Base-by-base conservation (phyloP, 225 moss, liverwort and hornwort species). In the Polytrichum formosum region DNA sequence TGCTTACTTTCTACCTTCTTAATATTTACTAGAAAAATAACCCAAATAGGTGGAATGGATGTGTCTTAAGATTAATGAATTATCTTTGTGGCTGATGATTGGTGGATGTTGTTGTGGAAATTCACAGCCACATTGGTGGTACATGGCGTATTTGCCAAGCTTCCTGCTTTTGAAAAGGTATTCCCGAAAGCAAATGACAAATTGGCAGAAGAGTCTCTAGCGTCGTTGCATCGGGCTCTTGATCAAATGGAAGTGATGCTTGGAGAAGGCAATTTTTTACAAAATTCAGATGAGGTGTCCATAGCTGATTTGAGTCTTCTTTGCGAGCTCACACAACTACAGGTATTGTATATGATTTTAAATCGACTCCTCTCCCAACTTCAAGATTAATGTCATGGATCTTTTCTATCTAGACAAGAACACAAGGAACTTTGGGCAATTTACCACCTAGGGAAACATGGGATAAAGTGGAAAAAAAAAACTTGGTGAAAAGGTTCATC, bases 261-360 rank as follows among this genome's bases (percentile, higher is more conserved):
- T 5, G 10, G 56, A 30, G 68, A 69, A 56, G 68, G 76, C 54
- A 81, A 78, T 54, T 85, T 33, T 67, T 26, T 85, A 65, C 78
- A 78, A 26, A 71, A 63, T 9, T 70, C 71, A 23, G 73, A 81
- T 8, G 19, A 76, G 3, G 56, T 74, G 65, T 81, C 85, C 46
- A 79, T 85, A 33, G 85, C 74, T 19, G 85, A 81, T 71, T 56
- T 85, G 62, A 79, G 85, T 59, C 68, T 85, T 5, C 61, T 19
- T 5, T 63, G 81, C 58, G 66, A 76, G 53, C 0, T 76, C 25
- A 18, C 23, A 1, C 71, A 71, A n/a, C 65, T 81, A 0, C 64
- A 72, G 81, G 81, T 84, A 64, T 2, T 68, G 1, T 9, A 35
- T 35, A 35, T 9, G 9, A 35, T 35, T 35, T 31, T 35, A 9